Evolutionary conservation across 192 early-diverging fungal genomes (phyloP), one percentile per base, ranked within the genome.

Genomic region (Podila clonocystis): DNA sequence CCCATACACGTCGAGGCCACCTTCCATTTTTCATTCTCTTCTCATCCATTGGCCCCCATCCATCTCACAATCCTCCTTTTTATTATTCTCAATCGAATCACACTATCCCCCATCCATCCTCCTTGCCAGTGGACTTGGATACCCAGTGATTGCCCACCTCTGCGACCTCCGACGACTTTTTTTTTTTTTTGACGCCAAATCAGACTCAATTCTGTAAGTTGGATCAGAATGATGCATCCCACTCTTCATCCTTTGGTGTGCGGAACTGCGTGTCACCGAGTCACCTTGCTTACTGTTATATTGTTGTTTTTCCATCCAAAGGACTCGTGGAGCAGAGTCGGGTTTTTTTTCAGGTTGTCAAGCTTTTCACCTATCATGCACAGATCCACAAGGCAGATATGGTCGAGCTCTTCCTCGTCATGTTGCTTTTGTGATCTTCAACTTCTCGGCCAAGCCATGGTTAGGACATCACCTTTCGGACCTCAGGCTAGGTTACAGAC

Each of bases 381-480:
- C 70, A 80, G 68, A 70, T 66, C 77, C 30, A 73, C 77, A 22
- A 59, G 77, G 57, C 77, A 72, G 70, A 80, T 80, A 66, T 80
- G 76, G 76, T 50, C 76, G 49, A 59, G 64, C 12, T 72, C 70
- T 28, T 70, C 75, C 63, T 62, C 60, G 20, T 49, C 68, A n/a
- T 70, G 72, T 52, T 28, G 73, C 66, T 73, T 80, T 64, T 80
- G 77, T 64, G 77, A 80, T 61, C 52, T 80, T 30, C 77, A 64
- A 34, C 65, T 73, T 24, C 41, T 73, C n/a, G 26, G 28, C 12
- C 59, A 30, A 26, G 22, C 19, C 22, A 33, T 55, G 24, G 52
- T 55, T n/a, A 55, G 24, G 20, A 55, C 52, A 55, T n/a, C n/a
- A 19, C 24, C 31, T 72, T 7, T 50, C 29, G 26, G 59, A 31